phyloP scores from a whole-genome alignment of 768 basidiomycete genomes.

The Russula lepida region DNA sequence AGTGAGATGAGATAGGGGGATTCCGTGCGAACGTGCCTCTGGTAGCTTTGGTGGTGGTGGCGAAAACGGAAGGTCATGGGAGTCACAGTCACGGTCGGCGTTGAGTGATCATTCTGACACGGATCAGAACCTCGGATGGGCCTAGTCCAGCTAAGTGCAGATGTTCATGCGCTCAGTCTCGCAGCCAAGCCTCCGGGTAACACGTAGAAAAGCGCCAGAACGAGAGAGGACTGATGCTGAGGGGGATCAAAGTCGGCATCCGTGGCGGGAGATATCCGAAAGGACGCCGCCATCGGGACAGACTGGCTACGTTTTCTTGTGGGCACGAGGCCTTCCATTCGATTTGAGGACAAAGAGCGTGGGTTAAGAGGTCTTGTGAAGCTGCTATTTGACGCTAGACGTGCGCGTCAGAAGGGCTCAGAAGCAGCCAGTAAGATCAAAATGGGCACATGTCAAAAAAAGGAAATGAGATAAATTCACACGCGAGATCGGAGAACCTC shows the following conservation, averaged over 20 bases:
- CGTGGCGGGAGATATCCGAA: constrained; percentile 2
- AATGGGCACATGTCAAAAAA: constrained; percentile 9
- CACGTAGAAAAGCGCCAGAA: constrained; percentile 4
- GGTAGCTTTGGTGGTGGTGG: neutral
- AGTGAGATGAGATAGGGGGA: constrained; percentile 5
- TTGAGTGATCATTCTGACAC: neutral
- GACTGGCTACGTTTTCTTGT: neutral
- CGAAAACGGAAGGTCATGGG: neutral
- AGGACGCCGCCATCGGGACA: neutral
- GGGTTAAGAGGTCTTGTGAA: constrained; percentile 16
- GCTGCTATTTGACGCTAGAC: constrained; percentile 4
- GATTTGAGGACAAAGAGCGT: constrained; percentile 20
- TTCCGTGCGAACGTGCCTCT: neutral
- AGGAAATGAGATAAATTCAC: constrained; percentile 8
- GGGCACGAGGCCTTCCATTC: constrained; percentile 15
- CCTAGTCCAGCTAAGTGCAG: neutral
- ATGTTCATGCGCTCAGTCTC: neutral
- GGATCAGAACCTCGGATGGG: neutral
- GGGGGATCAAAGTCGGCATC: neutral
- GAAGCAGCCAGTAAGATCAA: constrained; percentile 5
- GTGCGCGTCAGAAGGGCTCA: constrained; percentile 11
- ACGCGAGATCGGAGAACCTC: constrained; percentile 9
- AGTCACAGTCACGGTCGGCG: neutral
- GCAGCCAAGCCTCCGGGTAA: constrained; percentile 17
- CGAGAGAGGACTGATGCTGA: neutral